phyloP scores from a whole-genome alignment of 2,329 filamentous ascomycete species.

The Teratosphaeria pseudoeucalypti region DNA sequence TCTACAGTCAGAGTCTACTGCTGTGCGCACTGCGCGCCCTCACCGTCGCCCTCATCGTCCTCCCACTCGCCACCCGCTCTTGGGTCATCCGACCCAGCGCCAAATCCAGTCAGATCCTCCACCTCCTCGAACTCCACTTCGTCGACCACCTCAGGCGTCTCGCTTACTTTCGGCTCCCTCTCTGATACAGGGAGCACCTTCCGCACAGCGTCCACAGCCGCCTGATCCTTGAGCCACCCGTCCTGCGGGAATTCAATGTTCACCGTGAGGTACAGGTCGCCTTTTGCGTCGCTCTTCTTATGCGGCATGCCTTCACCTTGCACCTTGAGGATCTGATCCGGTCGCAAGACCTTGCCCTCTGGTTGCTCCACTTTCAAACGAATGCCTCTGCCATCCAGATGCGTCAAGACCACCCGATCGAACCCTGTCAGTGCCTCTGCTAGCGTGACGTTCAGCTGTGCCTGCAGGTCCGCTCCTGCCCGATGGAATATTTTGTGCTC shows the following conservation, averaged over 20 bases:
- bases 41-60: conserved; percentile 60
- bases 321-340: conserved; percentile 77
- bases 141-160: conserved; percentile 63
- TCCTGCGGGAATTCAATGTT: conserved; percentile 83
- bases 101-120: conserved; percentile 75
- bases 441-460: conserved; percentile 69
- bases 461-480: conserved; percentile 72
- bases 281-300: conserved; percentile 73
- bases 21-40: conserved; percentile 22
- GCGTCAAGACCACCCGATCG: conserved; percentile 78
- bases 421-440: conserved; percentile 81
- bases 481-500: conserved; percentile 73
- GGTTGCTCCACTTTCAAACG: conserved; percentile 62
- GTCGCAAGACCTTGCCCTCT: conserved; percentile 65
- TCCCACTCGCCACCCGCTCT: conserved; percentile 59
- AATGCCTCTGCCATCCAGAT: conserved; percentile 88
- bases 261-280: conserved; percentile 78
- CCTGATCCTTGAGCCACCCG: conserved; percentile 65
- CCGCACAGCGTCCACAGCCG: conserved; percentile 57
- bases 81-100: conserved; percentile 59
- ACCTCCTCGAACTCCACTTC: conserved; percentile 81
- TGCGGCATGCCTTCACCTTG: conserved; percentile 87
- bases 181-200: conserved; percentile 59
- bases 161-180: conserved; percentile 34
- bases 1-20: neutral